Evolutionary conservation across 2,329 filamentous ascomycete genomes (phyloP), one percentile per base, ranked within the genome.

Genomic region (Nakataea oryzae): DNA sequence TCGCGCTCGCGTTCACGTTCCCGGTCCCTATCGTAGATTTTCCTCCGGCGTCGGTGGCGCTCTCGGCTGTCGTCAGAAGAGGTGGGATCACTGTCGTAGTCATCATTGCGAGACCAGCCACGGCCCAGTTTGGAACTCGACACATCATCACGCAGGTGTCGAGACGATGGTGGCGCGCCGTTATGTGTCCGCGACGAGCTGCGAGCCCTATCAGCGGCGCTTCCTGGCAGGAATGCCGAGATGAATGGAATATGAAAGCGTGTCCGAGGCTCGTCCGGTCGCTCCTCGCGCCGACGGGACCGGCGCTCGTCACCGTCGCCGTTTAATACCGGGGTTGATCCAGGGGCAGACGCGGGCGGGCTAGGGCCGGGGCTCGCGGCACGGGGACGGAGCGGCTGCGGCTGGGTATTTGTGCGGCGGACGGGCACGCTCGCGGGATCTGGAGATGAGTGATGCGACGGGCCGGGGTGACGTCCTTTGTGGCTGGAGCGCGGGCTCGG

Each of bases 81-180:
- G 6, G 57, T 47, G 0, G 30, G 58, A n/a, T 61, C 61, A 17
- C 59, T 60, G 2, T 54, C 65, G 1, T 63, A 63, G 12, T 67
- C 69, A 12, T 72, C 74, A 5, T 76, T 75, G 34, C 80, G 76
- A 0, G 78, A 79, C 69, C 74, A 76, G 61, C 72, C 75, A 28
- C 72, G 73, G 55, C 72, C 75, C 2, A 80, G 69, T 3, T 73
- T 74, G 3, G 77, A 78, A 2, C 73, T 70, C 0, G 71, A 74
- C 4, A 78, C 66, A 61, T 74, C 72, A 54, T 81, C 78, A 9
- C 74, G 74, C 26, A 73, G 74, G 62, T 73, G 71, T n/a, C 74
- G 71, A n/a, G 70, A 61, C 12, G 62, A 61, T 12, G 54, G 60
- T 8, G 60, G 56, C 56, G 58, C 63, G 58, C 62, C 57, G 11